These are phyloP conservation scores for Dendrobium catenatum DNA, from an alignment of 106 monocot species.

Conservation along the genomic window DNA sequence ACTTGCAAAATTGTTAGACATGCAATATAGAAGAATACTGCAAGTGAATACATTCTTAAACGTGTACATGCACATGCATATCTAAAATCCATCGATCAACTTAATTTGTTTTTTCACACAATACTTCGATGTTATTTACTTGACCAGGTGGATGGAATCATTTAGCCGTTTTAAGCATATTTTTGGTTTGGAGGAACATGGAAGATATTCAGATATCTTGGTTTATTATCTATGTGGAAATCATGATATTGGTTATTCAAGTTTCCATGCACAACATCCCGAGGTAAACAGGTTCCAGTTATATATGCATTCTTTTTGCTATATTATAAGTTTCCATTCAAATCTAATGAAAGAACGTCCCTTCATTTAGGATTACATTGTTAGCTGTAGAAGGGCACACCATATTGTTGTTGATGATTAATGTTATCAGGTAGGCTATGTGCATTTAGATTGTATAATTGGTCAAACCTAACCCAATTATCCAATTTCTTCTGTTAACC, in stretches of 20 bases:
- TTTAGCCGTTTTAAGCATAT: slow-evolving; percentile 67
- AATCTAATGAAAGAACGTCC: not conserved
- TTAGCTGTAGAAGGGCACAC: not conserved
- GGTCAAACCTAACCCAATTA: not conserved
- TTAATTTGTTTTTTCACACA: not conserved
- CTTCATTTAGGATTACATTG: not conserved
- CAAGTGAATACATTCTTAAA: not conserved
- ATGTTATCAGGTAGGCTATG: not conserved
- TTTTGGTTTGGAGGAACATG: slow-evolving; percentile 42
- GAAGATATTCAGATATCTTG: slow-evolving; percentile 29
- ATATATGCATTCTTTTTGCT: not conserved
- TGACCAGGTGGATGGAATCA: slow-evolving; percentile 81
- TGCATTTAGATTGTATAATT: not conserved
- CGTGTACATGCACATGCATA: not conserved
- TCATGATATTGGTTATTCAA: slow-evolving; percentile 84
- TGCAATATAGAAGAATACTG: not conserved
- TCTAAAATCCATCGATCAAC: not conserved
- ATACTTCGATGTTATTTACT: slow-evolving; percentile 8
- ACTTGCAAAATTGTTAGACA: not conserved
- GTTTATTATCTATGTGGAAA: slow-evolving; percentile 83
- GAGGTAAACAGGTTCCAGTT: slow-evolving; percentile 38
- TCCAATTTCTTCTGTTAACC: not conserved
- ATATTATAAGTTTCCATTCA: not conserved
- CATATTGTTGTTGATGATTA: not conserved
- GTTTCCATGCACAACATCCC: slow-evolving; percentile 41